phyloP scores from a whole-genome alignment of 139 green algal species.

The Monoraphidium neglectum region DNA sequence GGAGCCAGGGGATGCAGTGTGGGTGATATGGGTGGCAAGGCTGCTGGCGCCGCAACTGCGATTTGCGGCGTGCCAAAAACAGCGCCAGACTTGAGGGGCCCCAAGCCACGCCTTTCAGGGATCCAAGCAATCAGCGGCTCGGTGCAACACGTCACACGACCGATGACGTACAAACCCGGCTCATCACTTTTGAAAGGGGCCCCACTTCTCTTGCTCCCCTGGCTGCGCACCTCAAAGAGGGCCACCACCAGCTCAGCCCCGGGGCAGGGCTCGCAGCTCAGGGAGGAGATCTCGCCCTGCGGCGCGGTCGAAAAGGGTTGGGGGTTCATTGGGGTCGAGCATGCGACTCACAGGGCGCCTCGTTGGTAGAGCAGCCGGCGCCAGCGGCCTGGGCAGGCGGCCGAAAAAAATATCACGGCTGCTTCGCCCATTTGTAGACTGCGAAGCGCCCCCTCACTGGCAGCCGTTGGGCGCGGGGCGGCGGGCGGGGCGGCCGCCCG shows the following conservation, averaged over 20 bases:
- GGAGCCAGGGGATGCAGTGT: too few relatives aligned
- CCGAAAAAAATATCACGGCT: neutral
- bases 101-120: too few relatives aligned
- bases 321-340: neutral
- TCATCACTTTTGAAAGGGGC: too few relatives aligned
- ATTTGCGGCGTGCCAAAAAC: too few relatives aligned
- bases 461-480: neutral
- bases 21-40: too few relatives aligned
- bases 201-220: too few relatives aligned
- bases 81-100: too few relatives aligned
- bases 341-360: neutral
- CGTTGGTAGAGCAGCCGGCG: neutral
- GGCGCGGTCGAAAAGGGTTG: neutral
- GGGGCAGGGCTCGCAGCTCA: conserved; percentile 63
- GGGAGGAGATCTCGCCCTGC: conserved; percentile 70
- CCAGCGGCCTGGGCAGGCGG: neutral
- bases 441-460: neutral
- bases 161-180: too few relatives aligned
- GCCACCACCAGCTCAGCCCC: neutral
- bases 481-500: neutral
- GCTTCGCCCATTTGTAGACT: neutral
- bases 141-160: too few relatives aligned
- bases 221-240: too few relatives aligned
- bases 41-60: too few relatives aligned
- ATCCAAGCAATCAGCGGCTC: too few relatives aligned